phyloP scores from a whole-genome alignment of 805 yeast genomes.

The Wickerhamiella sergipiensis region DNA sequence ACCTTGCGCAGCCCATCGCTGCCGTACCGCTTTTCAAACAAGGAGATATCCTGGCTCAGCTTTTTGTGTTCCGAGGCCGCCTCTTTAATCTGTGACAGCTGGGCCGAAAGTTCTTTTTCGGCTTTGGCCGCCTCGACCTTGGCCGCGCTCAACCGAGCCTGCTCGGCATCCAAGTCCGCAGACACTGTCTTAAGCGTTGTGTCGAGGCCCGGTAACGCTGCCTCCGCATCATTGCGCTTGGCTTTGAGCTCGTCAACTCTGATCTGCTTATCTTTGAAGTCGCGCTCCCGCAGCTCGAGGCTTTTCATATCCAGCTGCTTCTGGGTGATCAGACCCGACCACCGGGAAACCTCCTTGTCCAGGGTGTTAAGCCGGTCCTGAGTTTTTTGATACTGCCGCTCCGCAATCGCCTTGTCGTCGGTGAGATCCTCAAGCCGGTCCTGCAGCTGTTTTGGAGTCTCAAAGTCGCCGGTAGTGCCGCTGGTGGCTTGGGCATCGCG shows the following conservation, averaged over 20 bases:
- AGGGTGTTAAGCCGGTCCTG: background rate
- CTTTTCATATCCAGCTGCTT: constrained; percentile 6
- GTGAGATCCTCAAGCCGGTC: constrained; percentile 10
- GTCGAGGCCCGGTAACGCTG: background rate
- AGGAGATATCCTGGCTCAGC: background rate
- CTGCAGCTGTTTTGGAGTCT: constrained; percentile 5
- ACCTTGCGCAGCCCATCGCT: background rate
- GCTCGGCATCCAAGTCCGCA: constrained; percentile 5
- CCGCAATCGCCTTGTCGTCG: constrained; percentile 4
- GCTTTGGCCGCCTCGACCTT: constrained; percentile 6
- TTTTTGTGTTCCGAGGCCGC: constrained; percentile 3
- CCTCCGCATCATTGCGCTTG: background rate
- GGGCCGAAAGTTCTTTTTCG: constrained; percentile 6
- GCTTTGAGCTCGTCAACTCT: background rate
- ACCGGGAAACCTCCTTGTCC: background rate
- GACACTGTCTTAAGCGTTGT: constrained; percentile 1
- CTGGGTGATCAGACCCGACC: background rate
- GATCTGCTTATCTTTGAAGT: background rate
- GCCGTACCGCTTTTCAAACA: background rate
- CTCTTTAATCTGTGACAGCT: constrained; percentile 2
- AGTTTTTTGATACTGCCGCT: background rate
- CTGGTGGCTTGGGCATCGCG: background rate
- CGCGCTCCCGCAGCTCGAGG: constrained; percentile 9
- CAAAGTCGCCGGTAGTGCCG: constrained; percentile 3
- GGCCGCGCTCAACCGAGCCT: constrained; percentile 2